These are phyloP conservation scores for Cordyceps fumosorosea DNA, from an alignment of 2,329 filamentous ascomycete genomes.

Conservation along the genomic window DNA sequence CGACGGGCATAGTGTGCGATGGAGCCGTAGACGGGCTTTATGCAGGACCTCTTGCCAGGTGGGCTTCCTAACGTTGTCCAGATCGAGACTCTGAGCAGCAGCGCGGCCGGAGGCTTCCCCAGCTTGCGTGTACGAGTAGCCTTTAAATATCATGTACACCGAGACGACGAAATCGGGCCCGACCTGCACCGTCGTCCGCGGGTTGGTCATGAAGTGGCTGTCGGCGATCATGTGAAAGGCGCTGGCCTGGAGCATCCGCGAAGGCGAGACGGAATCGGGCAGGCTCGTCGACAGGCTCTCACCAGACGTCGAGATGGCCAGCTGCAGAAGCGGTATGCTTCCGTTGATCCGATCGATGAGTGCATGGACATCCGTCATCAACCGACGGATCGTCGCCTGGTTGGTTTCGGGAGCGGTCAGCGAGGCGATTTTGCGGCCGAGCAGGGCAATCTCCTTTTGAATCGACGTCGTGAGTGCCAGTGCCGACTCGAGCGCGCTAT, in stretches of 20 bases:
- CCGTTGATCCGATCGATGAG: slow-evolving; percentile 78
- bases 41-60: slow-evolving; percentile 97
- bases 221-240: slow-evolving; percentile 85
- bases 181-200: slow-evolving; percentile 64
- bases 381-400: slow-evolving; percentile 22
- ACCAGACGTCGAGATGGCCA: slow-evolving; percentile 91
- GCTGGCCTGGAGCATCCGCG: slow-evolving; percentile 83
- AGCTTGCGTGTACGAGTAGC: slow-evolving; percentile 49
- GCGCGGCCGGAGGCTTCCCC: background rate
- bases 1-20: slow-evolving; percentile 51
- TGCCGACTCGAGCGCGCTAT: slow-evolving; percentile 68
- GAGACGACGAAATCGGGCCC: slow-evolving; percentile 82
- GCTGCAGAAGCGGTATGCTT: slow-evolving; percentile 82
- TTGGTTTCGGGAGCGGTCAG: slow-evolving; percentile 59
- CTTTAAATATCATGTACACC: slow-evolving; percentile 89
- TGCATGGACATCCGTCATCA: slow-evolving; percentile 63
- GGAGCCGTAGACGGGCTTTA: slow-evolving; percentile 78
- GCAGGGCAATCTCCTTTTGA: slow-evolving; percentile 71
- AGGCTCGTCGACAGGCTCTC: slow-evolving; percentile 76
- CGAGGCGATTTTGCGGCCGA: slow-evolving; percentile 68
- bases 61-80: slow-evolving; percentile 46
- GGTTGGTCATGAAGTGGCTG: slow-evolving; percentile 65
- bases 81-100: background rate
- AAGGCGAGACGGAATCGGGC: slow-evolving; percentile 79
- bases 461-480: slow-evolving; percentile 76